Evolutionary conservation across 2,329 filamentous ascomycete genomes (phyloP).

Genomic region (Arthrobotrys megalospora): DNA sequence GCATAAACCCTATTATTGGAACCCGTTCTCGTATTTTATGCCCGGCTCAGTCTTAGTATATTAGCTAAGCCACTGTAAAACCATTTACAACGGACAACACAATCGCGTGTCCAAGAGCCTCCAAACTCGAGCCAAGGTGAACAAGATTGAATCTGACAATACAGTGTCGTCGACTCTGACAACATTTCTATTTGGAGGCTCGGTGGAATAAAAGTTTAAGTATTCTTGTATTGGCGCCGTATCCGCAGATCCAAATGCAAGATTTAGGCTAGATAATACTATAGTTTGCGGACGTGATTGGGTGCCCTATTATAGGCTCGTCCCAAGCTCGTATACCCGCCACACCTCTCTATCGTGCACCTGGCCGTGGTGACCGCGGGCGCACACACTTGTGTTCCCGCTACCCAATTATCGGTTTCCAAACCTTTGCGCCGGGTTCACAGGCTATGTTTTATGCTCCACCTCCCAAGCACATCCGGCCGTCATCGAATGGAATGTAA

Average conservation of each 20-base stretch:
- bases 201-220: conserved; percentile 12
- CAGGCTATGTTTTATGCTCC: conserved; percentile 16
- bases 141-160: conserved; percentile 34
- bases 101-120: conserved; percentile 21
- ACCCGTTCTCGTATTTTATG: conserved; percentile 52
- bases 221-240: conserved; percentile 25
- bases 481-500: neutral
- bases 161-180: conserved; percentile 11
- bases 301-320: conserved; percentile 36
- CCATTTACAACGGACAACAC: conserved; percentile 60
- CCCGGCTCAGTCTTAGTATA: conserved; percentile 33
- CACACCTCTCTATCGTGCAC: conserved; percentile 31
- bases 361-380: conserved; percentile 7
- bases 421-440: conserved; percentile 29
- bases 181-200: conserved; percentile 27
- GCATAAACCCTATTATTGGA: conserved; percentile 59
- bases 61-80: conserved; percentile 57
- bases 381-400: conserved; percentile 33
- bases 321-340: conserved; percentile 52
- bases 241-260: conserved; percentile 50
- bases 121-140: conserved; percentile 10
- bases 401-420: conserved; percentile 17
- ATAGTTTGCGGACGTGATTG: conserved; percentile 38
- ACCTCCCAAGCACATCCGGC: neutral
- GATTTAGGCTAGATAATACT: conserved; percentile 51